phyloP scores from a whole-genome alignment of 2,329 filamentous ascomycete species.

The Sphaerulina populicola region DNA sequence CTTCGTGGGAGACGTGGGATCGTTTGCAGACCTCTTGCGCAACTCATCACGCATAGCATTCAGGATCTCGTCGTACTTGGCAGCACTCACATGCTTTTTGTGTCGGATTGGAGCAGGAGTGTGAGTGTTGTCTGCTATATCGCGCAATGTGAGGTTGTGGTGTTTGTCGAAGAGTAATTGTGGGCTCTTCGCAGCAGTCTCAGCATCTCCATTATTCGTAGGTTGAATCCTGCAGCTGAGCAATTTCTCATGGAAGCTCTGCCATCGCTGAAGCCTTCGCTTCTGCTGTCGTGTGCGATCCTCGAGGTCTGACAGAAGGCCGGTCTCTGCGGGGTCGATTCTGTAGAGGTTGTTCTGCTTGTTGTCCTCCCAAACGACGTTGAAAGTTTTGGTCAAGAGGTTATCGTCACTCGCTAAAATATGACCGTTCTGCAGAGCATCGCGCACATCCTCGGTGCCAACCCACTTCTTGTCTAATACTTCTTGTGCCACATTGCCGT shows the following conservation, averaged over 20 bases:
- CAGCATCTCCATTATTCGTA: slow-evolving; percentile 7
- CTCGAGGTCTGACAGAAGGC: slow-evolving; percentile 64
- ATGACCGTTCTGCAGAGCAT: slow-evolving; percentile 61
- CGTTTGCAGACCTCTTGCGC: slow-evolving; percentile 19
- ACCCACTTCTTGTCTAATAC: slow-evolving; percentile 67
- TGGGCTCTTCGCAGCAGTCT: slow-evolving; percentile 3
- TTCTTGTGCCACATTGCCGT: slow-evolving; percentile 42
- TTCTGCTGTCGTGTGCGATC: slow-evolving; percentile 58
- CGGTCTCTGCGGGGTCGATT: slow-evolving; percentile 43
- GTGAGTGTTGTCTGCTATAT: slow-evolving; percentile 17
- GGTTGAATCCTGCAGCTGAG: slow-evolving; percentile 15
- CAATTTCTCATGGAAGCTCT: slow-evolving; percentile 49
- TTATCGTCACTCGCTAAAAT: slow-evolving; percentile 49
- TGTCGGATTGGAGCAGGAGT: slow-evolving; percentile 12
- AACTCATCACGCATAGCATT: slow-evolving; percentile 32
- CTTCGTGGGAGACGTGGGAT: slow-evolving; percentile 12
- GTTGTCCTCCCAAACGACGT: slow-evolving; percentile 62
- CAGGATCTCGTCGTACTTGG: slow-evolving; percentile 30
- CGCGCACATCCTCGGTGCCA: slow-evolving; percentile 65
- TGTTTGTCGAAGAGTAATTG: slow-evolving; percentile 27
- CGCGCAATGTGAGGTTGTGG: slow-evolving; percentile 24
- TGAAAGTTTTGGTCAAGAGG: slow-evolving; percentile 56
- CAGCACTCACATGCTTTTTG: slow-evolving; percentile 13
- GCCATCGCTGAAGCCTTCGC: slow-evolving; percentile 63
- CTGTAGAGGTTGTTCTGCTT: slow-evolving; percentile 33